Conservation (phyloP, 2,329 filamentous ascomycete genomes). For the Trichoderma simmonsii region DNA sequence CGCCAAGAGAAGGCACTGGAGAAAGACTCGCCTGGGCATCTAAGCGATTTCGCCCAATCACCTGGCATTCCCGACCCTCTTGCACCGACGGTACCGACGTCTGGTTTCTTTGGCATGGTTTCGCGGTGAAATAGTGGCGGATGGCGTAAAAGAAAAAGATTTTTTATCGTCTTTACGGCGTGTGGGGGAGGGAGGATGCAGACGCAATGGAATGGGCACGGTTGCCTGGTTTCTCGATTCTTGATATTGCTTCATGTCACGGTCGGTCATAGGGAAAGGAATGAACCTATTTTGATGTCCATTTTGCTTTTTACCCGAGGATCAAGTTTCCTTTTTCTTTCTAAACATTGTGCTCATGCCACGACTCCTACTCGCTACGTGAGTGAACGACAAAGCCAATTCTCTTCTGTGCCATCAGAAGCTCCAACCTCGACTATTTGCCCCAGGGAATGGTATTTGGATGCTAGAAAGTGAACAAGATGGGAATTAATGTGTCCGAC, state of each 20-base stretch:
- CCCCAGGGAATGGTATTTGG: not conserved
- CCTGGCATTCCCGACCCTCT: constrained; percentile 21
- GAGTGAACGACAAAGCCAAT: not conserved
- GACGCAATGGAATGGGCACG: constrained; percentile 31
- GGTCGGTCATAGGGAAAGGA: constrained; percentile 45
- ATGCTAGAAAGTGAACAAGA: not conserved
- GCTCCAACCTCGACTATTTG: not conserved
- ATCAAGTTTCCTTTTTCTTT: not conserved
- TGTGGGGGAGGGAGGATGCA: constrained; percentile 25
- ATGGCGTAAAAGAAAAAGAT: constrained; percentile 20
- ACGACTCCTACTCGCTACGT: not conserved
- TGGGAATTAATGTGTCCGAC: not conserved
- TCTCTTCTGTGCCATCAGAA: not conserved
- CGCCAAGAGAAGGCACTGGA: constrained; percentile 99
- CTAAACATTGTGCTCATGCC: not conserved
- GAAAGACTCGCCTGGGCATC: constrained; percentile 99
- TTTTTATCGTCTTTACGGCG: constrained; percentile 25
- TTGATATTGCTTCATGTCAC: constrained; percentile 45
- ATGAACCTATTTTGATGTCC: constrained; percentile 31
- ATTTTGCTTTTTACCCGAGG: constrained; percentile 11
- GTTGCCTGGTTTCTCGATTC: constrained; percentile 38
- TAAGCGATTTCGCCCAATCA: constrained; percentile 56
- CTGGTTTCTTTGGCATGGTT: constrained; percentile 27
- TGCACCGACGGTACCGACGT: constrained; percentile 24
- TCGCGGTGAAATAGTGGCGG: constrained; percentile 26